Evolutionary conservation across 257 asterid species (phyloP), one percentile per base, ranked within the genome.

Genomic region (Fraxinus excelsior): DNA sequence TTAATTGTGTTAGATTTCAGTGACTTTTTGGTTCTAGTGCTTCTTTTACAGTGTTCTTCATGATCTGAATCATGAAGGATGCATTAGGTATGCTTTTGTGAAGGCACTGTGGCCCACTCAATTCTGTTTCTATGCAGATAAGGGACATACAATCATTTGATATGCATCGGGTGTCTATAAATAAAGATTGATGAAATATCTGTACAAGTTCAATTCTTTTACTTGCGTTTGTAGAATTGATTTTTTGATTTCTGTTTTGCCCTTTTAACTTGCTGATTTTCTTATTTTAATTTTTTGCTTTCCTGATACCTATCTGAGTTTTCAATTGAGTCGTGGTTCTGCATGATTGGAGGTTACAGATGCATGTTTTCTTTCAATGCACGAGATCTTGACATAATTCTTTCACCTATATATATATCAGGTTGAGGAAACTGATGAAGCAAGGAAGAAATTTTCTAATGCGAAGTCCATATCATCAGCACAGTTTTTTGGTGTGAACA

Each of bases 381-480:
- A 35, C 38, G 67, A 32, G 56, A 70, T 19, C 5, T 68, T 60
- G 23, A 76, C 49, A 8, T 65, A 69, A 76, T 26, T 73, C 40
- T 44, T 80, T 64, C 58, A 56, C 42, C 21, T 77, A 70, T 68
- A 13, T 76, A 21, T 76, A 19, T 80, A 71, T 80, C 90, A 96
- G 98, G 87, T 89, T 76, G 97, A 93, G 88, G 99, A 96, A 86
- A 88, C 90, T 13, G 98, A 96, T 81, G 99, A 96, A 83, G 98
- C 99, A 12, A 89, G 99, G 88, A 96, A 93, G 92, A 96, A 96
- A 85, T 96, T 96, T 85, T 76, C 96, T 28, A 93, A 91, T 84
- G 99, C 99, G 19, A 96, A 96, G 85, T 90, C 99, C 65, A 96
- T 96, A 73, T 96, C 99, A 78, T 96, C 99, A 34, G 98, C 99